A percentile compares a stretch with the other conserved stretches of the same genome.
Conservation (phyloP, 2,329 filamentous ascomycete species). For the Colletotrichum sojae region DNA sequence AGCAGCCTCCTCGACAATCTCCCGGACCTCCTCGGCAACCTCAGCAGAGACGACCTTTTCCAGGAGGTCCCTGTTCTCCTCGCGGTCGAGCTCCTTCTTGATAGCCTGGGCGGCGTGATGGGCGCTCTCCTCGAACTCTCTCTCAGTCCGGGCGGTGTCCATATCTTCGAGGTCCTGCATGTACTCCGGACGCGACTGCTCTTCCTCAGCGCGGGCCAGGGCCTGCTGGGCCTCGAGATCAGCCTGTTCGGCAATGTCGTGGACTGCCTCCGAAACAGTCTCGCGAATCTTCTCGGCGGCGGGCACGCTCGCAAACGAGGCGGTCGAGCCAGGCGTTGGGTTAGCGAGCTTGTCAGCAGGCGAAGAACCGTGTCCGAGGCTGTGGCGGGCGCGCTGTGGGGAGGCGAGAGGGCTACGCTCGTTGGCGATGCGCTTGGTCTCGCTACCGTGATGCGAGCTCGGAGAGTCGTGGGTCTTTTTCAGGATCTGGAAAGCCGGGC, state of each 20-base stretch:
- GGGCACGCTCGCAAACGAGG: constrained; percentile 37
- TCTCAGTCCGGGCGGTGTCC: constrained; percentile 65
- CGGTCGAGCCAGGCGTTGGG: constrained; percentile 41
- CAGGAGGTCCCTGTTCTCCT: constrained; percentile 66
- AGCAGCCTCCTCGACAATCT: constrained; percentile 69
- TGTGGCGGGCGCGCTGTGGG: constrained; percentile 59
- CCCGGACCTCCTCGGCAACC: constrained; percentile 63
- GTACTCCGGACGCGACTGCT: constrained; percentile 70
- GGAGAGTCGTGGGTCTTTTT: constrained; percentile 62
- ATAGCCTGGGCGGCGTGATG: constrained; percentile 62
- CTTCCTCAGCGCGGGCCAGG: constrained; percentile 72
- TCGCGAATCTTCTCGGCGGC: constrained; percentile 62
- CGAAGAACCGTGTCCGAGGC: constrained; percentile 53
- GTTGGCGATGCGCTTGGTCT: constrained; percentile 56
- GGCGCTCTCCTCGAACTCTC: constrained; percentile 67
- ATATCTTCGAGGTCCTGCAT: constrained; percentile 65
- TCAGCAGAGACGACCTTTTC: constrained; percentile 67
- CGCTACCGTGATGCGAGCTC: constrained; percentile 54
- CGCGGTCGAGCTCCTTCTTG: constrained; percentile 68
- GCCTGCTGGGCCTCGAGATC: constrained; percentile 74
- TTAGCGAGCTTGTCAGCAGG: constrained; percentile 40
- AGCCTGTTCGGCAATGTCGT: constrained; percentile 70
- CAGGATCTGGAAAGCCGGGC: constrained; percentile 62
- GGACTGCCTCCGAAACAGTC: constrained; percentile 79
- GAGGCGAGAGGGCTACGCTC: constrained; percentile 61